Evolutionary conservation across 805 yeast genomes (phyloP).

Genomic region (Starmerella sirachaensis): DNA sequence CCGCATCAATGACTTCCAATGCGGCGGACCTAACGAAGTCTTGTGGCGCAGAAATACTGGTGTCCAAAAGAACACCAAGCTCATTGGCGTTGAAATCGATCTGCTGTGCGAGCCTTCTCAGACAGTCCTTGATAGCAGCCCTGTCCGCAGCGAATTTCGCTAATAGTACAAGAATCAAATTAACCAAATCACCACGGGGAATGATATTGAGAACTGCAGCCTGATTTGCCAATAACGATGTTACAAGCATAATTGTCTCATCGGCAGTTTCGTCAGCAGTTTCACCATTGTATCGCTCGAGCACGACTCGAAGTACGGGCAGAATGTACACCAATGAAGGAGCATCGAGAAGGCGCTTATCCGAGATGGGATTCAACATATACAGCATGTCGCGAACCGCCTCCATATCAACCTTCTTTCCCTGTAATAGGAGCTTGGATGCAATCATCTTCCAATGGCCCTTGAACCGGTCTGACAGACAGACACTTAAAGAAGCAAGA

Average conservation of each 20-base stretch:
- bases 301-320: conserved; percentile 59
- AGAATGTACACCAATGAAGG: conserved; percentile 58
- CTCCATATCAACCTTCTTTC: conserved; percentile 34
- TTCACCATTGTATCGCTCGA: conserved; percentile 27
- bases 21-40: conserved; percentile 65
- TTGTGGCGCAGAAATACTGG: conserved; percentile 44
- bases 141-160: conserved; percentile 58
- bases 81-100: conserved; percentile 43
- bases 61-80: conserved; percentile 49
- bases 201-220: conserved; percentile 40
- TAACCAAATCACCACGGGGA: conserved; percentile 56
- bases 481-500: conserved; percentile 44
- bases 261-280: conserved; percentile 38
- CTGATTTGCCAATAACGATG: conserved; percentile 51
- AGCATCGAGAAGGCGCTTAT: conserved; percentile 58
- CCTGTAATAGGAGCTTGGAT: conserved; percentile 48
- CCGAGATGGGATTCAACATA: conserved; percentile 60
- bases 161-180: conserved; percentile 53
- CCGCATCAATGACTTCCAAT: conserved; percentile 75
- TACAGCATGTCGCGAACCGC: conserved; percentile 57
- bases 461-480: conserved; percentile 42
- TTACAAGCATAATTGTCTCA: conserved; percentile 74
- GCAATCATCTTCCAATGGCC: conserved; percentile 40
- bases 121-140: conserved; percentile 71
- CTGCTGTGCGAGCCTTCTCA: conserved; percentile 63